A percentile compares a stretch with the other conserved stretches of the same genome.
phyloP scores from a whole-genome alignment of 805 yeast species.

The Saturnispora kantuleensis region DNA sequence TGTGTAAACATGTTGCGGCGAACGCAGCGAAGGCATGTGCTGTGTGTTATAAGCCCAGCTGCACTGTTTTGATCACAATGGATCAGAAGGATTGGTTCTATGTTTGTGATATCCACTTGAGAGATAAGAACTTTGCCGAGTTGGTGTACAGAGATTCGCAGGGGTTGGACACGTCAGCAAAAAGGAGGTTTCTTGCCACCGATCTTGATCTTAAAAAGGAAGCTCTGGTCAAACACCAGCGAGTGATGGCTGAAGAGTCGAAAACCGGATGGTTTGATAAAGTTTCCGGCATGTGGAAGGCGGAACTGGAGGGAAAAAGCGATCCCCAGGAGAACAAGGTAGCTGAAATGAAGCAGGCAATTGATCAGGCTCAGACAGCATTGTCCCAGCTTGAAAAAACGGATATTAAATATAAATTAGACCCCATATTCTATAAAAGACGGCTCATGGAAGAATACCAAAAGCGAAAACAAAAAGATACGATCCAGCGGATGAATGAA shows the following conservation, averaged over 20 bases:
- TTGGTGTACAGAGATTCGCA: constrained; percentile 27
- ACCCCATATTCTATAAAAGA: constrained; percentile 32
- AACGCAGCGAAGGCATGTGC: constrained; percentile 36
- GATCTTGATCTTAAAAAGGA: constrained; percentile 21
- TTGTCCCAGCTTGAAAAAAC: constrained; percentile 19
- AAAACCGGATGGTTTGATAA: constrained; percentile 8
- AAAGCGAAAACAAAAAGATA: constrained; percentile 24
- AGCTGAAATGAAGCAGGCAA: constrained; percentile 8
- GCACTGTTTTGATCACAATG: constrained; percentile 34
- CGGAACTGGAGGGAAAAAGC: background rate
- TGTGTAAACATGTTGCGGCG: constrained; percentile 32
- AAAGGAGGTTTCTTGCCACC: constrained; percentile 16
- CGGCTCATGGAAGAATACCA: constrained; percentile 31
- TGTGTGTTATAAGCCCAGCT: constrained; percentile 41
- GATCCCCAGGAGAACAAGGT: constrained; percentile 4
- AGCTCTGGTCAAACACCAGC: constrained; percentile 30
- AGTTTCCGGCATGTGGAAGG: background rate
- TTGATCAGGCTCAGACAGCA: constrained; percentile 1
- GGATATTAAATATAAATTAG: constrained; percentile 32
- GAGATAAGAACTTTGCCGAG: constrained; percentile 35
- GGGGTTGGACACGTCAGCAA: constrained; percentile 12
- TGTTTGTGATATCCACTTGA: constrained; percentile 38
- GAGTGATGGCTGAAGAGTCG: constrained; percentile 10
- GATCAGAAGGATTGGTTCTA: constrained; percentile 43
- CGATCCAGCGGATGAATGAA: constrained; percentile 25